Evolutionary conservation across 257 asterid species (phyloP).

Genomic region (Solanum etuberosum): DNA sequence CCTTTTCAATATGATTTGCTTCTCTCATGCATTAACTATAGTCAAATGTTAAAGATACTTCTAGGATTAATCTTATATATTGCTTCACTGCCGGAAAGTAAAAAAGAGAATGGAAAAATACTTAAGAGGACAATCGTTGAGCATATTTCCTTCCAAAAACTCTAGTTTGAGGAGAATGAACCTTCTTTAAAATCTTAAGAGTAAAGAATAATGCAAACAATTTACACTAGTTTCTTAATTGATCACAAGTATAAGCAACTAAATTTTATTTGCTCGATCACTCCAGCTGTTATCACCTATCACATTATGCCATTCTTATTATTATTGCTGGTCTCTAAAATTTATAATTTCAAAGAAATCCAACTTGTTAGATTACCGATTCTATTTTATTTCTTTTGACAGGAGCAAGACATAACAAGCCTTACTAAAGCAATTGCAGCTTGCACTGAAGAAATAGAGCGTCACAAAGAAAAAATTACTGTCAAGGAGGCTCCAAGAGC

Average conservation of each 20-base stretch:
- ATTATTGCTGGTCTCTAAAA: neutral
- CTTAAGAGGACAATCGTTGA: neutral
- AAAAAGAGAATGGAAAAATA: neutral
- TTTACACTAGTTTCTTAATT: neutral
- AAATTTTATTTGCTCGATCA: neutral
- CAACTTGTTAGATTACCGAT: neutral
- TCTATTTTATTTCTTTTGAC: conserved; percentile 6
- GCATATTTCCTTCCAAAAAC: neutral
- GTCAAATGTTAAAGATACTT: neutral
- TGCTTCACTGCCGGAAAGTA: neutral
- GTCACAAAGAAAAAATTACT: conserved; percentile 64
- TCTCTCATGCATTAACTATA: neutral
- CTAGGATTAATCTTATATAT: neutral
- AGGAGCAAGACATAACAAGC: conserved; percentile 84
- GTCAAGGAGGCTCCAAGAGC: conserved; percentile 86
- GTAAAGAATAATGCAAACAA: neutral
- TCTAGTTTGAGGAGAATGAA: neutral
- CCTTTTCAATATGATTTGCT: neutral
- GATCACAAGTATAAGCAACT: neutral
- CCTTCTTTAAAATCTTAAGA: neutral
- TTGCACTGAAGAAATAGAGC: conserved; percentile 63
- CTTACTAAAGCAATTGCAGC: conserved; percentile 73
- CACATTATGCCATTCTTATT: neutral
- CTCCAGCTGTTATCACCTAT: neutral
- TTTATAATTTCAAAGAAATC: neutral